These are phyloP conservation scores for Neonectria faginata DNA, from an alignment of 2,329 filamentous ascomycete species.

Conservation along the genomic window DNA sequence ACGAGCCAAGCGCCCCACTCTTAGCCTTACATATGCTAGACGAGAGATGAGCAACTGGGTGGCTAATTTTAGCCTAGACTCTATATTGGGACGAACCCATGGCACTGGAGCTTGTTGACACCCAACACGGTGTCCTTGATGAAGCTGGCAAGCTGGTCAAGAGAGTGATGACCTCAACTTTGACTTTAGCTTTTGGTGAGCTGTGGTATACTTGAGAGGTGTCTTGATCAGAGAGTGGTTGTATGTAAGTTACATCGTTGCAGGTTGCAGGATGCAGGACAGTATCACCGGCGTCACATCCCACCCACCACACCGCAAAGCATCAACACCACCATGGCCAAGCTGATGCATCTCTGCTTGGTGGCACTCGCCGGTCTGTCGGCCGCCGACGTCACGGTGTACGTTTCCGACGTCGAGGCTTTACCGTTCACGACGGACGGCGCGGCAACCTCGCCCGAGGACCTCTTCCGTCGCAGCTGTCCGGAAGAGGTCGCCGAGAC, in stretches of 20 bases:
- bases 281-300: neutral
- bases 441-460: slow-evolving; percentile 43
- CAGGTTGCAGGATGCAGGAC: neutral
- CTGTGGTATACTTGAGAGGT: neutral
- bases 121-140: slow-evolving; percentile 22
- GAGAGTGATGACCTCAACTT: neutral
- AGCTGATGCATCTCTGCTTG: slow-evolving; percentile 27
- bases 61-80: slow-evolving; percentile 19
- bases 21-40: slow-evolving; percentile 1
- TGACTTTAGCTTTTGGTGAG: slow-evolving; percentile 3
- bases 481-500: slow-evolving; percentile 47
- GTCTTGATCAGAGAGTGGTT: slow-evolving; percentile 2
- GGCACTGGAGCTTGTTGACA: neutral
- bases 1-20: neutral
- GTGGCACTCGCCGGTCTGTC: slow-evolving; percentile 31
- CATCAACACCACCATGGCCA: slow-evolving; percentile 23
- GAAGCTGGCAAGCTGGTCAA: neutral
- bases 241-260: too few species aligned
- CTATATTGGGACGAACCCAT: slow-evolving; percentile 4
- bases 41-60: neutral
- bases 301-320: neutral
- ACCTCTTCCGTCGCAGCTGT: slow-evolving; percentile 49
- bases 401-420: slow-evolving; percentile 44
- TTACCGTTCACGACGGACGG: slow-evolving; percentile 40
- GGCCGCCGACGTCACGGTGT: slow-evolving; percentile 42